Evolutionary conservation across 345 rosid genomes (phyloP).

Genomic region (Luvunga scandens): DNA sequence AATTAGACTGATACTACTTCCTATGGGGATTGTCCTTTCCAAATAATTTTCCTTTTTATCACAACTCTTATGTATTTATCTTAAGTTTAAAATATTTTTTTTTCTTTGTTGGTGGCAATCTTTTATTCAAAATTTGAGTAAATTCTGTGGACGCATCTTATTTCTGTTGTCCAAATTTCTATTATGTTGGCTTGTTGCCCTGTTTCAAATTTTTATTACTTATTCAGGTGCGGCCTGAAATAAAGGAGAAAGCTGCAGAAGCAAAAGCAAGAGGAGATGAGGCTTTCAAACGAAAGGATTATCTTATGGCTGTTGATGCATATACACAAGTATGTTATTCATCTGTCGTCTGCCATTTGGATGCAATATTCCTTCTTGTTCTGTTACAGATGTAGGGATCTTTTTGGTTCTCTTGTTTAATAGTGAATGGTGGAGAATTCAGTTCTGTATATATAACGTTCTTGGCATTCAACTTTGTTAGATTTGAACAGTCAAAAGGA

Average conservation of each 20-base stretch:
- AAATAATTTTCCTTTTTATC: background rate
- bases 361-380: background rate
- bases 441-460: background rate
- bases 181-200: background rate
- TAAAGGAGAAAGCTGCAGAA: constrained; percentile 76
- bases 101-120: background rate
- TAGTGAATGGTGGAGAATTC: background rate
- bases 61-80: background rate
- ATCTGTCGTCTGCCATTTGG: background rate
- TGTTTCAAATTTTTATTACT: background rate
- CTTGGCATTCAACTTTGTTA: background rate
- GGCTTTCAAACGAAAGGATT: constrained; percentile 66
- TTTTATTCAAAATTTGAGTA: background rate
- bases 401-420: background rate
- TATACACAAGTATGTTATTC: constrained; percentile 67
- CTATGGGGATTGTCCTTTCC: background rate
- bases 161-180: background rate
- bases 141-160: background rate
- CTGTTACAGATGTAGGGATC: background rate
- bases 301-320: constrained; percentile 57
- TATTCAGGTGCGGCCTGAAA: constrained; percentile 71
- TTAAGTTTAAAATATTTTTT: background rate
- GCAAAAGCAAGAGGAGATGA: constrained; percentile 93
- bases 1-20: background rate
- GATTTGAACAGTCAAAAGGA: background rate